Evolutionary conservation across 352 stramenopile species (phyloP), one percentile per base, ranked within the genome.

Genomic region (Thalassiosira livingstoniorum): DNA sequence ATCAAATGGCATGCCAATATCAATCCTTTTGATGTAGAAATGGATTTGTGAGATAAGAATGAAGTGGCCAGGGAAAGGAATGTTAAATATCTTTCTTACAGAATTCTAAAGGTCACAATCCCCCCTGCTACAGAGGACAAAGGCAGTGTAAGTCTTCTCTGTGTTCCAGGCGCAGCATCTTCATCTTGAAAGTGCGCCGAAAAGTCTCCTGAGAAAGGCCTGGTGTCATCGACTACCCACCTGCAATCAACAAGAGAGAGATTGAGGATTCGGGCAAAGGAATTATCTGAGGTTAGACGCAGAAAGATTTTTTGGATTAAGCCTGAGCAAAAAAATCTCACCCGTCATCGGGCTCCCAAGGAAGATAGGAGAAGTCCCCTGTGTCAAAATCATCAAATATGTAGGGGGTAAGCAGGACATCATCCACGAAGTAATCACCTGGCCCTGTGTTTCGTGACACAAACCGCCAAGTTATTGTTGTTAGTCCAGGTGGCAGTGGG

Each of bases 1-100:
- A 23, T 58, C 47, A 58, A 29, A 58, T 29, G 47, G 47, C 47
- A 58, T 58, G 27, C 47, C 47, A 58, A 58, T 23, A 27, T 58
- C 47, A 58, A n/a, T n/a, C n/a, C n/a, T n/a, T n/a, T n/a, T n/a
- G n/a, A n/a, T n/a, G n/a, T n/a, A n/a, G n/a, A n/a, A n/a, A n/a
- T n/a, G n/a, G n/a, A n/a, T n/a, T n/a, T n/a, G n/a, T n/a, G n/a
- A n/a, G n/a, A n/a, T n/a, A n/a, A n/a, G n/a, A n/a, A n/a, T n/a
- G n/a, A n/a, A n/a, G n/a, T n/a, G n/a, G n/a, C n/a, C n/a, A n/a
- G n/a, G n/a, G n/a, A n/a, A n/a, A n/a, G n/a, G n/a, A n/a, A n/a
- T n/a, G n/a, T n/a, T n/a, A n/a, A n/a, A n/a, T n/a, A n/a, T n/a
- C n/a, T n/a, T n/a, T n/a, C n/a, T n/a, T n/a, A 58, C 27, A 5